These are phyloP conservation scores for Lactifluus volemus DNA, from an alignment of 768 basidiomycete genomes.

Conservation along the genomic window DNA sequence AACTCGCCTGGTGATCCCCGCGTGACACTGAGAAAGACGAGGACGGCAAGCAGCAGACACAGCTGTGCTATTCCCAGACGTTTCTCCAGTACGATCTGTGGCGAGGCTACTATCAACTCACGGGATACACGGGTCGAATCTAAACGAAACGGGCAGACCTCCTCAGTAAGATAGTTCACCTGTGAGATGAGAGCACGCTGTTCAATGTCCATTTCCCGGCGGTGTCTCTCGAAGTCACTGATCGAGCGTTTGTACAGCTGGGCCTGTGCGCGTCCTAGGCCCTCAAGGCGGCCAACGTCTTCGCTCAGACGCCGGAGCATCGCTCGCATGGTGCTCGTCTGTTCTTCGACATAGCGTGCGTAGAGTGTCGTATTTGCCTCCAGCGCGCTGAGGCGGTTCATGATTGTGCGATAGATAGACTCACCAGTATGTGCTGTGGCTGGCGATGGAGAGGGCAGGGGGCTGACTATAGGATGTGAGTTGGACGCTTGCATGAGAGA, in stretches of 20 bases:
- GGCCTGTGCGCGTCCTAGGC: constrained; percentile 61
- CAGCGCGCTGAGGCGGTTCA: constrained; percentile 80
- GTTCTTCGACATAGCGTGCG: constrained; percentile 82
- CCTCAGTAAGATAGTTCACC: constrained; percentile 69
- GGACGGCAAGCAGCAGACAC: constrained; percentile 69
- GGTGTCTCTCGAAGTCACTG: constrained; percentile 61
- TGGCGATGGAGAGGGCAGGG: constrained; percentile 17
- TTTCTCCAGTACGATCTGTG: constrained; percentile 77
- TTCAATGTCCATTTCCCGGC: constrained; percentile 58
- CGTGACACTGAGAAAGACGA: constrained; percentile 82
- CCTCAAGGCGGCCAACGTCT: constrained; percentile 70
- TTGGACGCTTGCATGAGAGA: constrained; percentile 2
- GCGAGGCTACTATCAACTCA: not conserved
- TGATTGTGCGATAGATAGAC: constrained; percentile 93
- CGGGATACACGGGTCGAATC: not conserved
- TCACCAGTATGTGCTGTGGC: constrained; percentile 39
- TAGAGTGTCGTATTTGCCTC: constrained; percentile 86
- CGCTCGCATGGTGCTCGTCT: constrained; percentile 65
- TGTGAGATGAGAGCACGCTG: constrained; percentile 58
- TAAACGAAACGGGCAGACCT: constrained; percentile 40
- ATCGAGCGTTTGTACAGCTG: constrained; percentile 56
- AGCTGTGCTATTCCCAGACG: constrained; percentile 85
- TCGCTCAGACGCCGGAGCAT: constrained; percentile 67
- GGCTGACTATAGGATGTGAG: too few species aligned
- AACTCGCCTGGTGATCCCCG: constrained; percentile 49